Percentiles rank a stretch among this genome's conserved stretches.
These are phyloP conservation scores for Kregervanrija delftensis DNA, from an alignment of 805 yeast species.

Conservation along the genomic window DNA sequence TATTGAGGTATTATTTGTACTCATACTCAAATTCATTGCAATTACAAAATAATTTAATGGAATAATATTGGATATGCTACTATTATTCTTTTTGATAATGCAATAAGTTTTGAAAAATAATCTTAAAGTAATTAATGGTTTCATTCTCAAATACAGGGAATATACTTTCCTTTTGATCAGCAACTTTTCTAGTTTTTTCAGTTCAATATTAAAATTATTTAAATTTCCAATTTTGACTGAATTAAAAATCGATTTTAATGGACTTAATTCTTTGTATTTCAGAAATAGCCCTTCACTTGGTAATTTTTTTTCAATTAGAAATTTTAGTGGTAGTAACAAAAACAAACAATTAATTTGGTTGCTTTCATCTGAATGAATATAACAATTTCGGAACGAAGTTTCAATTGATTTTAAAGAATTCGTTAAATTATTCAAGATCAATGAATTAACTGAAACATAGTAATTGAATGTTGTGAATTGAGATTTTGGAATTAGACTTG, in stretches of 20 bases:
- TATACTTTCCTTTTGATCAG: slow-evolving; percentile 56
- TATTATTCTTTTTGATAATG: slow-evolving; percentile 28
- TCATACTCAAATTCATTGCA: slow-evolving; percentile 12
- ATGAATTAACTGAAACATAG: slow-evolving; percentile 61
- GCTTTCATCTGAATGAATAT: slow-evolving; percentile 14
- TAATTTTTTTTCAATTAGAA: slow-evolving; percentile 39
- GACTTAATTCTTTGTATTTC: slow-evolving; percentile 33
- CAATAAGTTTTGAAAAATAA: slow-evolving; percentile 39
- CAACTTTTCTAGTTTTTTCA: slow-evolving; percentile 39
- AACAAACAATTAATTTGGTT: slow-evolving; percentile 44
- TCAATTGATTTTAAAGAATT: slow-evolving; percentile 45
- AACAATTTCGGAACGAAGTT: slow-evolving; percentile 37
- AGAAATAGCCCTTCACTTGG: slow-evolving; percentile 39
- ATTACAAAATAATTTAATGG: slow-evolving; percentile 6
- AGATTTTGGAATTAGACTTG: slow-evolving; percentile 29
- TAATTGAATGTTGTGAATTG: slow-evolving; percentile 60
- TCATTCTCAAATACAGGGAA: slow-evolving; percentile 47
- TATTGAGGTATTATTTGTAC: slow-evolving; percentile 17
- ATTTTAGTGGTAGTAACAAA: slow-evolving; percentile 57
- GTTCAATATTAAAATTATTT: slow-evolving; percentile 36
- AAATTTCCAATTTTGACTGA: slow-evolving; percentile 53
- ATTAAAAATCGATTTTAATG: slow-evolving; percentile 42
- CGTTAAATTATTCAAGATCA: slow-evolving; percentile 48
- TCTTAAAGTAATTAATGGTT: slow-evolving; percentile 41
- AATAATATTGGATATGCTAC: slow-evolving; percentile 16